Conservation (phyloP, 2,329 filamentous ascomycete species). For the Alternaria viburni region DNA sequence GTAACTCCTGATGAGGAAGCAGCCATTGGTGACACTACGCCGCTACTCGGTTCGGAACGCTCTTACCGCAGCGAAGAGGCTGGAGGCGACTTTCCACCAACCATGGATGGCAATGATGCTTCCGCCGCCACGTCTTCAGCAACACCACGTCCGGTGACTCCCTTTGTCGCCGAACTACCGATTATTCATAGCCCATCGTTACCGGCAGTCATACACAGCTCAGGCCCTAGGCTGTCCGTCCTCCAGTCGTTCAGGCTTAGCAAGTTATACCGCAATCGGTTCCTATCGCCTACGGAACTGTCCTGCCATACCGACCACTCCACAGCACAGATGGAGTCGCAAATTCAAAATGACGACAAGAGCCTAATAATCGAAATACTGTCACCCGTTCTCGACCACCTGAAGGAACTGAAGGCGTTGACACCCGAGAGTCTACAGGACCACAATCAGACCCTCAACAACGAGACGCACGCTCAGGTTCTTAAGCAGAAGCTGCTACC, state of each 20-base stretch:
- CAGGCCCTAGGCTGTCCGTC: neutral
- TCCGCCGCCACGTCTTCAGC: neutral
- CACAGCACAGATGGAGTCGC: neutral
- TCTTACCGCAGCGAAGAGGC: neutral
- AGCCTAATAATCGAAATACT: constrained; percentile 7
- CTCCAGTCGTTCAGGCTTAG: neutral
- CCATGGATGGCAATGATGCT: neutral
- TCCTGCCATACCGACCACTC: neutral
- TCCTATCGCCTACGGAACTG: neutral
- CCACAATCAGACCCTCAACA: constrained; percentile 1
- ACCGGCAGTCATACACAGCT: neutral
- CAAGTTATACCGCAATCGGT: neutral
- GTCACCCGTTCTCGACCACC: constrained; percentile 4
- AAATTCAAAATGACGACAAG: neutral
- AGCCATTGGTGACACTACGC: neutral
- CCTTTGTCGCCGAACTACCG: neutral
- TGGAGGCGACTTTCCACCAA: neutral
- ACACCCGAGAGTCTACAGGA: constrained; percentile 15
- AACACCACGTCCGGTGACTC: neutral
- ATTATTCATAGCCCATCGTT: constrained; percentile 2
- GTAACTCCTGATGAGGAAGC: neutral
- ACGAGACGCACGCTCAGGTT: constrained; percentile 18
- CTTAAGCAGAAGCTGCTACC: constrained; percentile 22
- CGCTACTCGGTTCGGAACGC: neutral
- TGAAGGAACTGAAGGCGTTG: constrained; percentile 15